A percentile compares a stretch with the other conserved stretches of the same genome.
Evolutionary conservation across 768 basidiomycete genomes (phyloP).

Genomic region (Mycena galopus): DNA sequence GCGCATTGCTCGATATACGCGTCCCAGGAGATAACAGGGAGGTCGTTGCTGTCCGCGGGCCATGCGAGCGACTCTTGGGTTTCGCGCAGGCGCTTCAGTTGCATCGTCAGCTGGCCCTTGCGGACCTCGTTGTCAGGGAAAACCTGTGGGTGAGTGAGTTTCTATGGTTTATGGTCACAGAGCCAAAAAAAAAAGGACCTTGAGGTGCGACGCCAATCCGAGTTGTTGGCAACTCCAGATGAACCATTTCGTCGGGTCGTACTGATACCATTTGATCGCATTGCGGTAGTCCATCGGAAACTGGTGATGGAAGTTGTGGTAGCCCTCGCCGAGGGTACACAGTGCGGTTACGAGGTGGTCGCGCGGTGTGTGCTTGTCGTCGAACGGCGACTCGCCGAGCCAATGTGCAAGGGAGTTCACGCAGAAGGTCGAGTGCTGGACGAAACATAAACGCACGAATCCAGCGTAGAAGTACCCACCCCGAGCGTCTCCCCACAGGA

Average conservation of each 20-base stretch:
- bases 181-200: conserved; percentile 49
- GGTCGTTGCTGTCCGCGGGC: conserved; percentile 81
- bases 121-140: conserved; percentile 72
- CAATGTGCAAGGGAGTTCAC: conserved; percentile 98
- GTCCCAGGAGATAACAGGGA: conserved; percentile 90
- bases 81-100: conserved; percentile 86
- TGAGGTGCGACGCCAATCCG: conserved; percentile 80
- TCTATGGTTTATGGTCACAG: neutral
- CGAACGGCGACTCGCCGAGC: conserved; percentile 93
- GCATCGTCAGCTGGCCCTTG: conserved; percentile 96
- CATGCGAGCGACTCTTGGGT: conserved; percentile 83
- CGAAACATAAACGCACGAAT: conserved; percentile 82
- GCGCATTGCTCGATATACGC: conserved; percentile 85
- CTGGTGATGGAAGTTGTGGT: conserved; percentile 98
- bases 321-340: conserved; percentile 94
- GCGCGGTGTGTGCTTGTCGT: conserved; percentile 94
- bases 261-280: conserved; percentile 94
- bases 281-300: conserved; percentile 99
- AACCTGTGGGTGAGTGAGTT: conserved; percentile 44
- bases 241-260: conserved; percentile 95
- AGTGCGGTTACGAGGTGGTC: conserved; percentile 93
- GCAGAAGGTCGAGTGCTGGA: conserved; percentile 96
- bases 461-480: conserved; percentile 92
- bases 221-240: conserved; percentile 72
- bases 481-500: conserved; percentile 86